phyloP scores from a whole-genome alignment of 371 early-diverging fungal genomes.

The Fennellomyces sp. region DNA sequence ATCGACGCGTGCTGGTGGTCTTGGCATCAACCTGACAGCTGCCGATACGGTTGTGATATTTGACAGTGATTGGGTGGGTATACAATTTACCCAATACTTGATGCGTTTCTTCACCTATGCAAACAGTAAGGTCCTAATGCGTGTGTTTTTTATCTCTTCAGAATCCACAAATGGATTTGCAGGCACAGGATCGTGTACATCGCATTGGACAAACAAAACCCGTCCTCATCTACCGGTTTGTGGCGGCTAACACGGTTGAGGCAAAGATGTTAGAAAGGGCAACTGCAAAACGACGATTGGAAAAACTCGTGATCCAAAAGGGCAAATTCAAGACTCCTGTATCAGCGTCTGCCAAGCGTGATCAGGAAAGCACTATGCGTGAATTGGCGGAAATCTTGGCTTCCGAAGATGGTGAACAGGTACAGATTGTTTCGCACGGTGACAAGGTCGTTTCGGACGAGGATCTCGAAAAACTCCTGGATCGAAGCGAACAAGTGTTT shows the following conservation, averaged over 20 bases:
- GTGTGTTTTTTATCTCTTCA: no score
- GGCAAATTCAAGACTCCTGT: conserved; percentile 68
- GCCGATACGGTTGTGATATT: conserved; percentile 95
- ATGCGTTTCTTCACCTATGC: not conserved
- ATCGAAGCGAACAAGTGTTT: conserved; percentile 67
- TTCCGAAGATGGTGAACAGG: conserved; percentile 67
- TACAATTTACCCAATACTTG: not conserved
- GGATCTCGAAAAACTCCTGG: conserved; percentile 69
- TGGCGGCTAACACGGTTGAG: conserved; percentile 88
- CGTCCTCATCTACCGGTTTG: conserved; percentile 89
- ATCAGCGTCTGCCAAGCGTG: conserved; percentile 19
- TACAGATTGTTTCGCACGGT: conserved; percentile 65
- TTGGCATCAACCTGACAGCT: conserved; percentile 94
- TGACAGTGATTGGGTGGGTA: conserved; percentile 90
- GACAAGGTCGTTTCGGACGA: conserved; percentile 72
- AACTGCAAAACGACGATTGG: conserved; percentile 84
- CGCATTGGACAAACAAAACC: conserved; percentile 94
- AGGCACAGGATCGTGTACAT: conserved; percentile 97
- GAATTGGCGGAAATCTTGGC: conserved; percentile 80
- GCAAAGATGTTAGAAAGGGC: conserved; percentile 79
- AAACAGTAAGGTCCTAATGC: no score
- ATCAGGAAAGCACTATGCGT: conserved; percentile 40
- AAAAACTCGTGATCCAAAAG: conserved; percentile 88
- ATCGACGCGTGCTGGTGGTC: conserved; percentile 96
- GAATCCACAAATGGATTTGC: conserved; percentile 98